A percentile compares a stretch with the other conserved stretches of the same genome.
These are phyloP conservation scores for Mycena epipterygia DNA, from an alignment of 768 basidiomycete species.

Conservation along the genomic window DNA sequence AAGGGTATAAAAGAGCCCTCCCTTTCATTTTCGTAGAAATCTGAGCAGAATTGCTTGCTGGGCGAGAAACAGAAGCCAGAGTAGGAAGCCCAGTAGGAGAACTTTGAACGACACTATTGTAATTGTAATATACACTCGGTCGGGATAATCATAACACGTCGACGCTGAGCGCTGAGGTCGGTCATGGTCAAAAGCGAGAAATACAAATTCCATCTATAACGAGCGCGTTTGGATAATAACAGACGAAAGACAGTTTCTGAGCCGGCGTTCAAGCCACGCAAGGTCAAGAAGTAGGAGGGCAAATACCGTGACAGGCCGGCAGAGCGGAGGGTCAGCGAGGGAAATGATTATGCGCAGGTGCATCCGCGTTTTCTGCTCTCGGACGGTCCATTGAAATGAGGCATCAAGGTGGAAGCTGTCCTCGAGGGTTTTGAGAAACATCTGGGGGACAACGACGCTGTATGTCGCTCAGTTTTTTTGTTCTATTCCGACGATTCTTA, in stretches of 20 bases:
- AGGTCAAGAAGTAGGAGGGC: constrained; percentile 73
- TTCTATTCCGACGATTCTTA: not conserved
- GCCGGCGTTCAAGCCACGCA: constrained; percentile 86
- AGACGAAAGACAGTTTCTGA: constrained; percentile 65
- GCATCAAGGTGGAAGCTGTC: constrained; percentile 78
- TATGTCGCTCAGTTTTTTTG: constrained; percentile 47
- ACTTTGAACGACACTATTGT: too few relatives aligned
- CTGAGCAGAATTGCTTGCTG: too few relatives aligned
- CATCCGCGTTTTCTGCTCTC: not conserved
- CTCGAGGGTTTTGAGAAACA: constrained; percentile 85
- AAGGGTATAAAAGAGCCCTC: too few relatives aligned
- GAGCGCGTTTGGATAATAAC: constrained; percentile 34
- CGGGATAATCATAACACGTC: too few relatives aligned
- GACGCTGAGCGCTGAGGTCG: too few relatives aligned
- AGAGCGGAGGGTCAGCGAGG: constrained; percentile 76
- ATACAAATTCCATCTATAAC: too few relatives aligned
- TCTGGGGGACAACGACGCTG: constrained; percentile 70
- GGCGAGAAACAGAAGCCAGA: too few relatives aligned
- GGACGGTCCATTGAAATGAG: not conserved
- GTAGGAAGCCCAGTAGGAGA: too few relatives aligned
- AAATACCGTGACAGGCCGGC: constrained; percentile 83
- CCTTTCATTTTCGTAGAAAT: too few relatives aligned
- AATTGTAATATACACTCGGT: too few relatives aligned
- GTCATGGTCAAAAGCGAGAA: too few relatives aligned
- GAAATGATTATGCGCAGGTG: constrained; percentile 83